Percentiles rank a stretch among this genome's conserved stretches.
Evolutionary conservation across 805 yeast species (phyloP).

Genomic region (Monosporozyma servazzii): DNA sequence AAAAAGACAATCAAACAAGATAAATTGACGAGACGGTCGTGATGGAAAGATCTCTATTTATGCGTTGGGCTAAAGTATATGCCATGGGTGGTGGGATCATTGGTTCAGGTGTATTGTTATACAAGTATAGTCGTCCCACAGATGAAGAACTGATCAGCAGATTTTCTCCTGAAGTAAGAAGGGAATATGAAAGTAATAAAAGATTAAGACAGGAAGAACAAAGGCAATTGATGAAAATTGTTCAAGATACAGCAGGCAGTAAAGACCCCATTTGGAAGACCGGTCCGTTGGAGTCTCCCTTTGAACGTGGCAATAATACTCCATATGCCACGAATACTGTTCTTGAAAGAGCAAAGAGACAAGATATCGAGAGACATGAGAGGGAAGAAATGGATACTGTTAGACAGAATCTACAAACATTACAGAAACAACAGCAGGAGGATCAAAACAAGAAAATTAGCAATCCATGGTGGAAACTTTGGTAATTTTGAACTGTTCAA

Average conservation of each 20-base stretch:
- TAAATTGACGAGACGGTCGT: neutral
- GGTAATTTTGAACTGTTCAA: conserved; percentile 2
- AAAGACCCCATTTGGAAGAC: conserved; percentile 80
- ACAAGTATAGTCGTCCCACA: conserved; percentile 71
- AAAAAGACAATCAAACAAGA: neutral
- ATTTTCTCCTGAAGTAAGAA: conserved; percentile 76
- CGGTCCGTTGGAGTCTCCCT: conserved; percentile 59
- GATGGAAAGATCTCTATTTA: conserved; percentile 40
- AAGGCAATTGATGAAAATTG: conserved; percentile 58
- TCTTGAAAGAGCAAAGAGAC: neutral
- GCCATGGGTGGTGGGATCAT: conserved; percentile 58
- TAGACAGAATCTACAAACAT: neutral
- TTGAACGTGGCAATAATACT: conserved; percentile 33
- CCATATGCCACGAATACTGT: neutral
- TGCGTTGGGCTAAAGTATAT: conserved; percentile 50
- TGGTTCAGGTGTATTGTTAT: conserved; percentile 62
- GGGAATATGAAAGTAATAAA: conserved; percentile 59
- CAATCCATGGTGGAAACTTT: conserved; percentile 8
- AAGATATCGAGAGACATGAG: conserved; percentile 2
- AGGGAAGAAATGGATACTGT: neutral
- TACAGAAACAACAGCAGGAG: neutral
- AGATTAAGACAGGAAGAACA: conserved; percentile 60
- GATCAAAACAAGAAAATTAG: conserved; percentile 4
- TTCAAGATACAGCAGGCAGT: conserved; percentile 50
- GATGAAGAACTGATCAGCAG: conserved; percentile 68